A percentile compares a stretch with the other conserved stretches of the same genome.
phyloP scores from a whole-genome alignment of 345 rosid genomes.

The Salix suchowensis region DNA sequence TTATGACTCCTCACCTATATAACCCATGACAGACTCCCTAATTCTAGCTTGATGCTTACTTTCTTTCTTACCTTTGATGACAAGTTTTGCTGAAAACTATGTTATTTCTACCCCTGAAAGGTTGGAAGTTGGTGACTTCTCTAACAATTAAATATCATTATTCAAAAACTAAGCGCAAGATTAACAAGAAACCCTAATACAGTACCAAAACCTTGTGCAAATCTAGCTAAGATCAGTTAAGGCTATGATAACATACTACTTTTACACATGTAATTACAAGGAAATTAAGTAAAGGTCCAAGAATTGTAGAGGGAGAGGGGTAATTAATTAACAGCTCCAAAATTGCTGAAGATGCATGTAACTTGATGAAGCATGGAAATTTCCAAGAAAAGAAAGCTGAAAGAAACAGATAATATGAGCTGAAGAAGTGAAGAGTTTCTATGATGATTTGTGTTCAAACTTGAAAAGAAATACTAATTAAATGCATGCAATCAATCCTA shows the following conservation, averaged over 20 bases:
- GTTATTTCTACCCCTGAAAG: neutral
- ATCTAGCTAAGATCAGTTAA: neutral
- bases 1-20: slow-evolving; percentile 24
- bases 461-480: neutral
- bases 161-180: neutral
- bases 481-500: neutral
- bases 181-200: neutral
- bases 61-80: slow-evolving; percentile 17
- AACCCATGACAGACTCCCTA: slow-evolving; percentile 10
- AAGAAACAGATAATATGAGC: neutral
- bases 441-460: neutral
- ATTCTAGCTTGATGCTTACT: neutral
- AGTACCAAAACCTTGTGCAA: neutral
- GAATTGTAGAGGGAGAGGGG: neutral
- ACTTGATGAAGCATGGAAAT: too few species aligned
- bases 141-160: neutral
- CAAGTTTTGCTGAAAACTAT: slow-evolving; percentile 22
- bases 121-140: neutral
- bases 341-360: too few species aligned
- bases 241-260: neutral
- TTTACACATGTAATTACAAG: neutral
- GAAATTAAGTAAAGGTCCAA: neutral
- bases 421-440: neutral
- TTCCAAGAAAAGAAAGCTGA: too few species aligned
- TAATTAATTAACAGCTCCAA: too few species aligned